Base-by-base conservation (phyloP, 208 protist species). In the Crithidia fasciculata region DNA sequence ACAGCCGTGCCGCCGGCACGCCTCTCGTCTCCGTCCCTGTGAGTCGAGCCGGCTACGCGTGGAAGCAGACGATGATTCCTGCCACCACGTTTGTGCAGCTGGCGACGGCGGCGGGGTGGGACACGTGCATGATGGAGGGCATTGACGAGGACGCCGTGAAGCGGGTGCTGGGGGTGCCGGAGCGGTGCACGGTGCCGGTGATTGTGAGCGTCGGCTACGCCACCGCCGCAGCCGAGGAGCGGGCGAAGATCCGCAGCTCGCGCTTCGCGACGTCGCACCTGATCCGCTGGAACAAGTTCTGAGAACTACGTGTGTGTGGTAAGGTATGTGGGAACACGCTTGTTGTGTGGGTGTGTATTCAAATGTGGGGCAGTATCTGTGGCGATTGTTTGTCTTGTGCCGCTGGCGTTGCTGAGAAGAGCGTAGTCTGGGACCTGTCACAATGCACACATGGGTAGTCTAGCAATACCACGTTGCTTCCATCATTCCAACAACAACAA, bases 51-150 rank as follows among this genome's bases (percentile, higher is more conserved):
- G 90, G 81, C 39, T 95, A 97, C 73, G 87, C 86, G 68, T 94
- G 88, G 90, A 97, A 97, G 85, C 91, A 96, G 66, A 78, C 79
- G 13, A 95, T 97, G 88, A 87, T 96, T 28, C 84, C 93, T 10
- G 93, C 82, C 9, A 93, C 85, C 2, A 90, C 77, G 2, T 97
- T 97, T 67, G 37, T 94, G 44, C 77, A 92, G 49, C 72, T 91
- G 28, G 83, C 81, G 36, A 88, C 86, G 10, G 84, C 88, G 6
- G 83, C 87, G 0, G 86, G 89, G 15, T 78, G 85, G 76, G 71
- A 89, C 56, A 95, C 90, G 58, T 85, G 82, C 55, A 76, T 93
- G 52, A 83, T 97, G 79, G 93, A 97, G 74, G 93, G 93, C 9
- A 88, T 96, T 64, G 93, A 97, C 67, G 91, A 96, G 52, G 84